Evolutionary conservation across 2,329 filamentous ascomycete genomes (phyloP).

Genomic region (Penicillium sp.): DNA sequence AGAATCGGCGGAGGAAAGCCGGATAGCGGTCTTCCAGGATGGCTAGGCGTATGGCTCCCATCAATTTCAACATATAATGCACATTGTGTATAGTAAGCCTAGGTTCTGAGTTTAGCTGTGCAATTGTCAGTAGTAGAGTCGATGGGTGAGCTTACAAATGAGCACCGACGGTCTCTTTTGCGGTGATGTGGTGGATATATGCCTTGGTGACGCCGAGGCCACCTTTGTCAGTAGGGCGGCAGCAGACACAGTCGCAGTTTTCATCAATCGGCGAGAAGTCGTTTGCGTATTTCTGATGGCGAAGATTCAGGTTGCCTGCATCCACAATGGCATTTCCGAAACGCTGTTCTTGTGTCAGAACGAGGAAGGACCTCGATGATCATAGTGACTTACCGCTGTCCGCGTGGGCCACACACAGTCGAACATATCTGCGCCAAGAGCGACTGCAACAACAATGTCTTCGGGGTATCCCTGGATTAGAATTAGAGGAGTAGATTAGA

Average conservation of each 20-base stretch:
- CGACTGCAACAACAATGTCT: slow-evolving; percentile 89
- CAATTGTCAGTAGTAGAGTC: neutral
- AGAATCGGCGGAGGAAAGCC: slow-evolving; percentile 75
- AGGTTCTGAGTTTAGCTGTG: slow-evolving; percentile 33
- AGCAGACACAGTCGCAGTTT: slow-evolving; percentile 79
- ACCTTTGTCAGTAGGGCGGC: slow-evolving; percentile 65
- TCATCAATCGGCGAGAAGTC: slow-evolving; percentile 85
- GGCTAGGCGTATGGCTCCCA: slow-evolving; percentile 72
- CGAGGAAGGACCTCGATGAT: neutral
- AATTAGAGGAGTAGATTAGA: slow-evolving; percentile 15
- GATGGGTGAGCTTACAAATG: slow-evolving; percentile 52
- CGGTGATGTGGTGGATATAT: slow-evolving; percentile 86
- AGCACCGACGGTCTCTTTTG: slow-evolving; percentile 93
- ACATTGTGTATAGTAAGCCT: slow-evolving; percentile 93
- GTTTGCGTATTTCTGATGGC: slow-evolving; percentile 70
- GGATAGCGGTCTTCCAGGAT: slow-evolving; percentile 83
- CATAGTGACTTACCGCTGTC: slow-evolving; percentile 65
- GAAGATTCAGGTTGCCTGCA: slow-evolving; percentile 78
- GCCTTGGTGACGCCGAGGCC: slow-evolving; percentile 82
- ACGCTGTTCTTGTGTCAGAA: slow-evolving; percentile 49
- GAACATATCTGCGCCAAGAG: slow-evolving; percentile 97
- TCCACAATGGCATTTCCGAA: slow-evolving; percentile 94
- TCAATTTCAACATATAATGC: slow-evolving; percentile 84
- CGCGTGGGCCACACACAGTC: slow-evolving; percentile 98
- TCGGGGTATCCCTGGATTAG: slow-evolving; percentile 76